Conservation (phyloP, 2,329 filamentous ascomycete genomes). For the Aspergillus terreus region DNA sequence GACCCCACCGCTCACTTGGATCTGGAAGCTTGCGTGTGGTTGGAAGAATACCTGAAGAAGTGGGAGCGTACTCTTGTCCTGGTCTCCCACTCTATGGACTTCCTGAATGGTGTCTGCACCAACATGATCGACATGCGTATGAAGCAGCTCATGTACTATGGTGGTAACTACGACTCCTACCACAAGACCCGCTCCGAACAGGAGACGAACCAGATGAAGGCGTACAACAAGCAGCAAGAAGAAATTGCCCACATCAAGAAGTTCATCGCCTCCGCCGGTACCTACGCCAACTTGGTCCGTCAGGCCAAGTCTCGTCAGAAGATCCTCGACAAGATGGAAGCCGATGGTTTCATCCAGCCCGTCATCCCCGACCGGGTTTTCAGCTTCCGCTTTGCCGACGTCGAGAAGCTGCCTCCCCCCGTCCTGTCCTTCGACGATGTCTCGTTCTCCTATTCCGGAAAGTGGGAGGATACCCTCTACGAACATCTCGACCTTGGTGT, state of each 20-base stretch:
- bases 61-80: constrained; percentile 97
- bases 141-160: constrained; percentile 90
- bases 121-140: constrained; percentile 98
- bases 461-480: constrained; percentile 86
- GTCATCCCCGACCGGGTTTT: constrained; percentile 83
- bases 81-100: constrained; percentile 97
- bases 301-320: constrained; percentile 99
- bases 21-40: constrained; percentile 98
- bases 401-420: constrained; percentile 97
- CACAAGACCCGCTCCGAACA: constrained; percentile 90
- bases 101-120: constrained; percentile 96
- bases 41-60: constrained; percentile 99
- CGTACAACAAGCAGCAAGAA: constrained; percentile 97
- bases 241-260: constrained; percentile 99
- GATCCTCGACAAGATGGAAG: constrained; percentile 99
- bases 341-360: constrained; percentile 95
- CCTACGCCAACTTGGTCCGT: constrained; percentile 97
- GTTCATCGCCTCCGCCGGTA: constrained; percentile 99
- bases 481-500: constrained; percentile 96
- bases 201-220: constrained; percentile 98
- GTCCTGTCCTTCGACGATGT: constrained; percentile 96
- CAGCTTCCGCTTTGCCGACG: constrained; percentile 96
- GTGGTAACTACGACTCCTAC: constrained; percentile 99
- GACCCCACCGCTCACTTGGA: constrained; percentile 99
- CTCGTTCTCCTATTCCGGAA: constrained; percentile 95